Base-by-base conservation (phyloP, 2,329 filamentous ascomycete genomes). In the Fusarium siculi region DNA sequence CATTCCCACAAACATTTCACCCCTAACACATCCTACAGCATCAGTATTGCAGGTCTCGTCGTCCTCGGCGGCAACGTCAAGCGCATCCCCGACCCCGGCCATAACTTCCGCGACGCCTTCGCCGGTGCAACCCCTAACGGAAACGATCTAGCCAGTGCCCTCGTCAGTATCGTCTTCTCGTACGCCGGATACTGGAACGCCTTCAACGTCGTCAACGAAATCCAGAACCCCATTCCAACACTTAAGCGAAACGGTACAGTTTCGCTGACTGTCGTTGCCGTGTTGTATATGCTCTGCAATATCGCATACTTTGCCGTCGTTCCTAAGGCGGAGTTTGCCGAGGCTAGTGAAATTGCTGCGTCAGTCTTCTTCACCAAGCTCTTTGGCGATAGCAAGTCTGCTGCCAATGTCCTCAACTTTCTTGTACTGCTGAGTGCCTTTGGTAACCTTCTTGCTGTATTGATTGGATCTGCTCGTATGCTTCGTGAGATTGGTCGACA, bases 151-250 rank as follows among this genome's bases (percentile, higher is more conserved):
- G 77, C 82, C 0, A 76, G 85, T 64, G 89, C 89, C 0, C 77
- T 92, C 30, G 85, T 89, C 53, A 90, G 86, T 60, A 87, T 91
- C 55, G 85, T 88, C 34, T 91, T 90, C 66, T 87, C 88, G 0
- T 91, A 90, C 67, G 78, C 82, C 0, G 89, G 89, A 4, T 91
- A 86, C 67, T 80, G 84, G 16, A 91, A 91, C 70, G 87, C 88
- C 0, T 91, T 91, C 80, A 90, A 90, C 68, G 84, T 91, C 7
- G 87, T 88, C 63, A 90, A 90, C 58, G 89, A 91, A 78, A 86
- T 91, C 70, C 86, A 89, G 83, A 87, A 90, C 68, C 90, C 90
- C 0, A 83, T 91, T 36, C 86, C 84, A 37, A 87, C 85, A 0
- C 83, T 91, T 25, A 86, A 86, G 54, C 85, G 79, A 74, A 84